Base-by-base conservation (phyloP, 1,139 yeast genomes). In the Saccharomyces hybrid region DNA sequence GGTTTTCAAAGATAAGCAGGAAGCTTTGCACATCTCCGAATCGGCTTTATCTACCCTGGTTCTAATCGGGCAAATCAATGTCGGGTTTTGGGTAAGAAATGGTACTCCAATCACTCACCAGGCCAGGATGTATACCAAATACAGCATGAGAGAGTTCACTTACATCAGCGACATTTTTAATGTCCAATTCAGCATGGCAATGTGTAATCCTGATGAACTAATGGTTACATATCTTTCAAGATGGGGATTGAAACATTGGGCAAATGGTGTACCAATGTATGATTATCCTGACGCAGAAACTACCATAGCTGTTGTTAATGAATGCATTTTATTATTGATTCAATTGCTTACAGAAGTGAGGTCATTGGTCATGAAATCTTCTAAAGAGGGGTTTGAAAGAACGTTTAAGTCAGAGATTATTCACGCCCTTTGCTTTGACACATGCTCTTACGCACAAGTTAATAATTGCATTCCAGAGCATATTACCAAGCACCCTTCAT, bases 81-180 rank as follows among this genome's bases (percentile, higher is more conserved):
- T 81, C 1, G 96, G 96, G 0, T 80, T 85, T 57, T 93, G 98
- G 98, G 88, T 93, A 3, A 79, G 98, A 67, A 93, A 93, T 67
- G 91, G 91, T 0, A 79, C 82, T 57, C 85, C 93, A 48, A 83
- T 89, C 9, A 77, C 87, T 51, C 83, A 84, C 34, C 98, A 93
- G 64, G 76, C 87, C 60, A 85, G 84, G 61, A 82, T 90, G 58
- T 93, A 93, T 67, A 80, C 88, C 46, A 85, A 82, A 57, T 80
- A 90, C n/a, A 88, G 90, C 7, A 77, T 91, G 50, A 75, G 98
- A 53, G 98, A 93, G 60, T 81, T 82, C 59, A 95, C 96, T 0
- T 89, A 79, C 65, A 75, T 83, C 64, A 78, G 95, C 59, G 97
- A 91, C 63, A 69, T 91, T 34, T 87, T 80, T 64, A 73, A 88